Conservation (phyloP, 1,139 yeast species). For the Kodamaea fungicola region DNA sequence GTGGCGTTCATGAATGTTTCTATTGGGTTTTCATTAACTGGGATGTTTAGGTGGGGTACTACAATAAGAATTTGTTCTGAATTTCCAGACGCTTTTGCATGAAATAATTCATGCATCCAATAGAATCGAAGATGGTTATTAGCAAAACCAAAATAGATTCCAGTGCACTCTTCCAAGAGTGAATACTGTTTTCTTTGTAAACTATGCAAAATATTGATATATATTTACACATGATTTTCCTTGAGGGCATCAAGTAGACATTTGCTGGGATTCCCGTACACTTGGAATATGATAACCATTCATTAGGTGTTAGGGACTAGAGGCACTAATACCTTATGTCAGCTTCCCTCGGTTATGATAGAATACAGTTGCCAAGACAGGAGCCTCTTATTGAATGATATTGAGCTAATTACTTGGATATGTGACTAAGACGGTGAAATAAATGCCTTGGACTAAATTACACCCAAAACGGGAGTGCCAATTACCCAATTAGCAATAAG, state of each 20-base stretch:
- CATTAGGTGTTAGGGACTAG: too few relatives aligned
- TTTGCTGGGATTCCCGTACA: neutral
- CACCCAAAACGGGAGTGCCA: too few relatives aligned
- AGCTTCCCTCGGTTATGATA: too few relatives aligned
- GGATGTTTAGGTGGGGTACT: neutral
- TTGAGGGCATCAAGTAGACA: neutral
- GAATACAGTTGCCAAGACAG: too few relatives aligned
- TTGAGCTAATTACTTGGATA: too few relatives aligned
- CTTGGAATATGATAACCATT: constrained; percentile 24
- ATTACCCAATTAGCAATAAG: too few relatives aligned
- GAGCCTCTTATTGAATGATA: too few relatives aligned
- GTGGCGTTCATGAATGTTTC: constrained; percentile 2
- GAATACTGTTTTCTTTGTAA: neutral
- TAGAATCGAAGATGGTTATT: neutral
- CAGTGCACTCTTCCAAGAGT: neutral
- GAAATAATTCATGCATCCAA: neutral
- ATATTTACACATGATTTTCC: neutral
- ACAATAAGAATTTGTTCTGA: neutral
- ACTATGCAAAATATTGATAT: neutral
- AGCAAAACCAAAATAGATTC: neutral
- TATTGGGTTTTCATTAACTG: neutral
- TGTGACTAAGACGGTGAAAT: too few relatives aligned
- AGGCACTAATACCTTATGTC: too few relatives aligned
- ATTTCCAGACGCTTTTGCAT: neutral
- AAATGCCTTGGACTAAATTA: too few relatives aligned